A percentile compares a stretch with the other conserved stretches of the same genome.
Evolutionary conservation across 2,329 filamentous ascomycete genomes (phyloP).

Genomic region (Trichophyton simii): DNA sequence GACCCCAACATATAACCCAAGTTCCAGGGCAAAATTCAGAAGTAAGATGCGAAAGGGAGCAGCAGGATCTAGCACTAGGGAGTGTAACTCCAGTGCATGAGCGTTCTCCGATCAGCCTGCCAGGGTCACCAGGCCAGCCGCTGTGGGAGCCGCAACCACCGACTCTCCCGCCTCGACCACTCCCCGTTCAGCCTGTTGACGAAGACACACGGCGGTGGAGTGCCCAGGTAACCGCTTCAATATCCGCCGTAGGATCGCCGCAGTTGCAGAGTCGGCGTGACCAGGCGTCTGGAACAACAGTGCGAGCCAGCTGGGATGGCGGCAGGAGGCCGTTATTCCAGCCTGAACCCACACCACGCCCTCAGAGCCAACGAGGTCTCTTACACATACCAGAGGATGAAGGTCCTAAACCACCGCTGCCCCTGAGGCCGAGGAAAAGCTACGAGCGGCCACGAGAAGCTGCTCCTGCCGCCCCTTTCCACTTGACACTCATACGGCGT

Average conservation of each 20-base stretch:
- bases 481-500: conserved; percentile 55
- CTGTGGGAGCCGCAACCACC: background rate
- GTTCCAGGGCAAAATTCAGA: background rate
- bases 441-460: conserved; percentile 2
- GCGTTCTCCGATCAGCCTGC: background rate
- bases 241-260: background rate
- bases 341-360: background rate
- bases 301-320: conserved; percentile 7
- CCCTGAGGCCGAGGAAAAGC: conserved; percentile 5
- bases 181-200: background rate
- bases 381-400: conserved; percentile 2
- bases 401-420: background rate
- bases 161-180: conserved; percentile 5
- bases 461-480: conserved; percentile 17
- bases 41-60: background rate
- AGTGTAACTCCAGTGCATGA: background rate
- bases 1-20: background rate
- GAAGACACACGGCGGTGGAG: conserved; percentile 8
- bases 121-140: background rate
- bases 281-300: background rate
- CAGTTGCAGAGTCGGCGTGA: background rate
- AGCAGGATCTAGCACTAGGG: background rate
- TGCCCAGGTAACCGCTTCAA: background rate
- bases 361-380: background rate
- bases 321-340: background rate